Conservation (phyloP, 129 eudicot genomes). For the Erigeron canadensis region DNA sequence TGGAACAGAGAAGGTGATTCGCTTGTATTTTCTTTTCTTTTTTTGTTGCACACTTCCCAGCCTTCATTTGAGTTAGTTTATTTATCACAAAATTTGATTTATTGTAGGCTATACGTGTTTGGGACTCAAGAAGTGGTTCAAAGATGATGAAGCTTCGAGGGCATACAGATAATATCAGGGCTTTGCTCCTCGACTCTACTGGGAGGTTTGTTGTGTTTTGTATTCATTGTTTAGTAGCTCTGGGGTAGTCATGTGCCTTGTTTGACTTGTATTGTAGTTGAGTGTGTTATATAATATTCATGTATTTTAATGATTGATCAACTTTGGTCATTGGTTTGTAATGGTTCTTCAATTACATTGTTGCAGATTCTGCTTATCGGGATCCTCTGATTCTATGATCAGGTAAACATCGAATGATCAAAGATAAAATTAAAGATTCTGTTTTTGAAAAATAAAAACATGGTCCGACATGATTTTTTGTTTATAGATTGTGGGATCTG, state of each 20-base stretch:
- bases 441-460: not conserved
- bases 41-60: not conserved
- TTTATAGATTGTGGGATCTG: constrained; percentile 88
- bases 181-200: constrained; percentile 78
- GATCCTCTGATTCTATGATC: constrained; percentile 99
- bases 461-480: constrained; percentile 13
- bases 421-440: not conserved
- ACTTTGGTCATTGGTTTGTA: constrained; percentile 12
- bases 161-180: constrained; percentile 90
- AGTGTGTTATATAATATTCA: not conserved
- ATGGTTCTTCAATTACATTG: constrained; percentile 18
- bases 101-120: constrained; percentile 85
- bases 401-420: constrained; percentile 45
- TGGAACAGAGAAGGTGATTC: constrained; percentile 89
- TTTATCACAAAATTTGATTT: constrained; percentile 15
- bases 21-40: not conserved
- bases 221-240: constrained; percentile 7
- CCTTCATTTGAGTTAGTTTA: not conserved
- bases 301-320: constrained; percentile 4
- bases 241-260: not conserved
- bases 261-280: too few relatives aligned
- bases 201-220: constrained; percentile 69
- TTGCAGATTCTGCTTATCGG: constrained; percentile 89
- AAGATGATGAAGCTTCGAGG: constrained; percentile 98
- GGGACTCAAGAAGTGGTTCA: constrained; percentile 94